These are phyloP conservation scores for Kappamyces sp. DNA, from an alignment of 192 early-diverging fungal species.

Conservation along the genomic window DNA sequence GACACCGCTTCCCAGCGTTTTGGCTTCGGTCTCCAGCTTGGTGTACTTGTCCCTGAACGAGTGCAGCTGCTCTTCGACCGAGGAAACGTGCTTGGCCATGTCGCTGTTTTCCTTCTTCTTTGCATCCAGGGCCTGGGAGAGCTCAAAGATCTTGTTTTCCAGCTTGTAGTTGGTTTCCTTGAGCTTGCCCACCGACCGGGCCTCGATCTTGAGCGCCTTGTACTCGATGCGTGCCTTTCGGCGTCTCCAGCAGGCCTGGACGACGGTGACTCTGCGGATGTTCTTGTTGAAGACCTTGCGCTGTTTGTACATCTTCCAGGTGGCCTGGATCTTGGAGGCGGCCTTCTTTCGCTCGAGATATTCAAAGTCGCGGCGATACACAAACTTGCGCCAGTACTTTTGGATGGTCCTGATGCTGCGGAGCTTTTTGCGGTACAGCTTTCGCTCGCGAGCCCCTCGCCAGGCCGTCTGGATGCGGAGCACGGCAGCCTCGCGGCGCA, in stretches of 20 bases:
- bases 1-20: constrained; percentile 41
- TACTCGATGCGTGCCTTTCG: constrained; percentile 64
- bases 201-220: constrained; percentile 70
- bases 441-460: constrained; percentile 55
- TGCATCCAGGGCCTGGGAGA: constrained; percentile 71
- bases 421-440: constrained; percentile 28
- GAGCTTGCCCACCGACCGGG: constrained; percentile 82
- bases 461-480: constrained; percentile 69
- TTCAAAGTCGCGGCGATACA: constrained; percentile 50
- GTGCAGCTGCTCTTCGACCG: constrained; percentile 59
- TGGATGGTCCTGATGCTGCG: constrained; percentile 38
- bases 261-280: constrained; percentile 54
- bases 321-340: constrained; percentile 70
- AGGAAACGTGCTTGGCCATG: constrained; percentile 48
- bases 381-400: constrained; percentile 27
- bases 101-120: constrained; percentile 65
- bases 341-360: constrained; percentile 58
- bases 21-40: constrained; percentile 53
- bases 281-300: constrained; percentile 55
- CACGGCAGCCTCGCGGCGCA: constrained; percentile 64
- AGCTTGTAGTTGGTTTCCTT: constrained; percentile 91
- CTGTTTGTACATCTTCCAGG: constrained; percentile 59
- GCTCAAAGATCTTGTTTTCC: constrained; percentile 93
- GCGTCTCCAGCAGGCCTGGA: constrained; percentile 81
- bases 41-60: constrained; percentile 69